Conservation (phyloP, 495 filamentous ascomycete species). For the Lepraria neglecta region DNA sequence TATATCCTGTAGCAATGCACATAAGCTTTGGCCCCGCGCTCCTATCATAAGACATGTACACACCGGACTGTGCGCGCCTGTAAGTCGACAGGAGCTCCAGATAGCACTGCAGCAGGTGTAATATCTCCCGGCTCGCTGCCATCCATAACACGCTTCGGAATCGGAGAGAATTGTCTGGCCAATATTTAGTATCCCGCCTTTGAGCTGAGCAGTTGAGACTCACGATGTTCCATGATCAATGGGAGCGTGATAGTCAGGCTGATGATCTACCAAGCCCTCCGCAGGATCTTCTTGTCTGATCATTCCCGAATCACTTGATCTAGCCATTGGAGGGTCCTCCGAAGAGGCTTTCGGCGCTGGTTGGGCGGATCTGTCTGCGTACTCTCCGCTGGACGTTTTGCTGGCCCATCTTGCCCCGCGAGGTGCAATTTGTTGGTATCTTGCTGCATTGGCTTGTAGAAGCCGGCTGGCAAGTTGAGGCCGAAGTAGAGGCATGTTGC, state of each 20-base stretch:
- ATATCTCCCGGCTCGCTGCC: slow-evolving; percentile 75
- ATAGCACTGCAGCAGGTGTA: slow-evolving; percentile 76
- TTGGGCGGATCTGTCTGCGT: slow-evolving; percentile 22
- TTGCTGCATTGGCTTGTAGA: slow-evolving; percentile 36
- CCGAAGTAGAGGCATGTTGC: slow-evolving; percentile 36
- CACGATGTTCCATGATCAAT: slow-evolving; percentile 81
- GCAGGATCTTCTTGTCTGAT: slow-evolving; percentile 48
- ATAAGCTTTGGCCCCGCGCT: slow-evolving; percentile 23
- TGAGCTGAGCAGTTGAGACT: slow-evolving; percentile 22
- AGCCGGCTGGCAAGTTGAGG: slow-evolving; percentile 34
- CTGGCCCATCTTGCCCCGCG: slow-evolving; percentile 42
- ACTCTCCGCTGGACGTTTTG: slow-evolving; percentile 23
- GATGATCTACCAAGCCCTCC: slow-evolving; percentile 53
- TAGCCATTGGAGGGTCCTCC: slow-evolving; percentile 31
- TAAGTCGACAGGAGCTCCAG: slow-evolving; percentile 86
- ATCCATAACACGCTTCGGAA: slow-evolving; percentile 81
- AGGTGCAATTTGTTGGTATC: slow-evolving; percentile 33
- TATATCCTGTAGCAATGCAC: slow-evolving; percentile 63
- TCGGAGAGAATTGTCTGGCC: slow-evolving; percentile 73
- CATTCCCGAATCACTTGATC: slow-evolving; percentile 33
- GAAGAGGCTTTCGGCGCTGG: slow-evolving; percentile 23
- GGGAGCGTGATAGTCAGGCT: slow-evolving; percentile 72
- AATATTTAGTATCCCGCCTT: slow-evolving; percentile 26
- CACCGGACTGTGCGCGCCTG: slow-evolving; percentile 92
- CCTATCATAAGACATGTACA: slow-evolving; percentile 16